phyloP scores from a whole-genome alignment of 2,329 filamentous ascomycete genomes.

The Leptographium galeiforme region DNA sequence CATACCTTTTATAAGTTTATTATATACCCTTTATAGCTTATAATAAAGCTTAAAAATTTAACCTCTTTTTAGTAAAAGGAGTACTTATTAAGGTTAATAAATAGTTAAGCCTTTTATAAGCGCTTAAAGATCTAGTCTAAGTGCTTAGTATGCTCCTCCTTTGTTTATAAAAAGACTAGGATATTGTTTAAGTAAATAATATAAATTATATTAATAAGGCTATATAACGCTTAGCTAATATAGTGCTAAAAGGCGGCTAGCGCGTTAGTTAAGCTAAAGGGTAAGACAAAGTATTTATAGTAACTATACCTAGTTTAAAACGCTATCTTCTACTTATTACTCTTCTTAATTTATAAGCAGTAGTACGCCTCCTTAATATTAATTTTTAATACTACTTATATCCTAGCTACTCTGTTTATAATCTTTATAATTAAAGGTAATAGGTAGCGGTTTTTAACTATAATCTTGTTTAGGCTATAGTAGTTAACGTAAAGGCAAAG shows the following conservation, averaged over 20 bases:
- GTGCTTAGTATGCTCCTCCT: neutral
- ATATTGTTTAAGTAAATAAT: neutral
- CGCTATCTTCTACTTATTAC: conserved; percentile 2
- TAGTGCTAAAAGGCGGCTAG: neutral
- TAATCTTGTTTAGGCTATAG: neutral
- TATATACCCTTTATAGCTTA: neutral
- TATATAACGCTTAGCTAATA: neutral
- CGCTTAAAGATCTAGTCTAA: neutral
- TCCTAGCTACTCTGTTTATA: neutral
- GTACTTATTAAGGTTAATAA: neutral
- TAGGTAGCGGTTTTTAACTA: neutral
- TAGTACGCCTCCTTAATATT: neutral
- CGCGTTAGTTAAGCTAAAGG: neutral
- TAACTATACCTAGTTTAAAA: conserved; percentile 12
- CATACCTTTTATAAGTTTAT: neutral
- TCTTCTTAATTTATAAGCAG: neutral
- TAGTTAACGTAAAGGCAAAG: neutral
- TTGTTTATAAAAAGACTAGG: neutral
- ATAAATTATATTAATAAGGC: neutral
- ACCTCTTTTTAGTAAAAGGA: neutral
- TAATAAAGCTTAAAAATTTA: neutral
- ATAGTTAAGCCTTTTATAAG: neutral
- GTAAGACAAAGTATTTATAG: neutral
- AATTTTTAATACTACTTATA: neutral
- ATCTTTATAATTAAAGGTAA: neutral